Percentiles rank a stretch among this genome's conserved stretches.
Evolutionary conservation across 306 rosid genomes (phyloP).

Genomic region (Dicorynia guianensis): DNA sequence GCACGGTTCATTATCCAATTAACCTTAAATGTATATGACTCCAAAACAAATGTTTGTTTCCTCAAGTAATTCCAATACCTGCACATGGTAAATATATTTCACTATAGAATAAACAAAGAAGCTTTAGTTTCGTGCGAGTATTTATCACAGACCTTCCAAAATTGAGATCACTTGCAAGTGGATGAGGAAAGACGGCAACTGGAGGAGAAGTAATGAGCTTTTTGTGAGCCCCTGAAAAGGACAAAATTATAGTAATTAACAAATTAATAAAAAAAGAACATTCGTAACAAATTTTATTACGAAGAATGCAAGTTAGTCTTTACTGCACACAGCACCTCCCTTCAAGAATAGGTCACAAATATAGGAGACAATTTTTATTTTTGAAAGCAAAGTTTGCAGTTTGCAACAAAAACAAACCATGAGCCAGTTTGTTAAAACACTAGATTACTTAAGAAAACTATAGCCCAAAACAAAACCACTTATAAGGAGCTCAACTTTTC

Average conservation of each 20-base stretch:
- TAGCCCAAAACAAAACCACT: constrained; percentile 27
- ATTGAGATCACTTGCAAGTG: constrained; percentile 95
- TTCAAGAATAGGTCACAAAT: not conserved
- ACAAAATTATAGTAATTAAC: constrained; percentile 29
- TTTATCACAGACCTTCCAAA: constrained; percentile 75
- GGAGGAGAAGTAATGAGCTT: constrained; percentile 97
- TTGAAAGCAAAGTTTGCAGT: not conserved
- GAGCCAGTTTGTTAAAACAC: constrained; percentile 16
- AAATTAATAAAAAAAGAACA: constrained; percentile 23
- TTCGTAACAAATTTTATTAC: not conserved
- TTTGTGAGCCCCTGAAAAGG: constrained; percentile 81
- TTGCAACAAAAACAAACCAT: not conserved
- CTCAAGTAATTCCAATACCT: constrained; percentile 99
- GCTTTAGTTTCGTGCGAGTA: constrained; percentile 27
- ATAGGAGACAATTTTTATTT: not conserved
- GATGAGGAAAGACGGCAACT: constrained; percentile 95
- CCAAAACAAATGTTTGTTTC: constrained; percentile 95
- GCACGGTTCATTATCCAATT: constrained; percentile 97
- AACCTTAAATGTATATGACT: constrained; percentile 76
- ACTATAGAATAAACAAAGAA: constrained; percentile 33
- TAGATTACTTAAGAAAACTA: constrained; percentile 20
- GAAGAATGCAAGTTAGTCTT: not conserved
- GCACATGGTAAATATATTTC: constrained; percentile 44
- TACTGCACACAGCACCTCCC: constrained; percentile 1
- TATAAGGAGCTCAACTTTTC: not conserved